Evolutionary conservation across 108 stramenopile species (phyloP), one percentile per base, ranked within the genome.

Genomic region (Skeletonema marinoi): DNA sequence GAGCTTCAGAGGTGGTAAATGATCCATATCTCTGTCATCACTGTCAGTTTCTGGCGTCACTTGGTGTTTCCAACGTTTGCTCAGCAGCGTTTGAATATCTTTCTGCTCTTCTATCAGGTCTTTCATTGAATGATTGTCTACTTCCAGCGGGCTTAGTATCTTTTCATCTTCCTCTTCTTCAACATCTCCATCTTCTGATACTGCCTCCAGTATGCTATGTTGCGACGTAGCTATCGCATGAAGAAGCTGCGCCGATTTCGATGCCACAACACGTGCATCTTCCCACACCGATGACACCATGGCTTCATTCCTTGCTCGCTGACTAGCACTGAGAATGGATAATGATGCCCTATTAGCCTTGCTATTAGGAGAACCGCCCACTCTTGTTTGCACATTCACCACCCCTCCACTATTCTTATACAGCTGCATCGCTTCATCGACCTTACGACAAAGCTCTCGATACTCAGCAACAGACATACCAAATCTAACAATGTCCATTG

Each of bases 401-500:
- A 77, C 75, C 6, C 21, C 50, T 25, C 73, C 78, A n/a, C 65
- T 39, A 33, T 73, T 72, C n/a, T 38, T 48, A 3, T 75, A 58
- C 5, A 62, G 74, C 30, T 32, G 68, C 8, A 74, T 59, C 4
- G 70, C 50, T 65, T 83, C 67, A n/a, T 64, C 29, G 17, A 54
- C 60, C 33, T 83, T 74, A 11, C 82, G 82, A 70, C 82, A 80
- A 16, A 80, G 73, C 60, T 83, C 78, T 70, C 74, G 59, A 50
- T 62, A 83, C 39, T 62, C 82, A 44, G 78, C 60, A 14, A 83
- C 74, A 3, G 69, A 58, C 14, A 80, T 63, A 3, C 78, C 78
- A 38, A 83, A 83, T 31, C 74, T 54, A 33, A 66, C 63, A 38
- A 73, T 39, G 25, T 74, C 38, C 75, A 60, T 77, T 36, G 74